phyloP scores from a whole-genome alignment of 148 eudicot species.

The Polygonum aviculare region DNA sequence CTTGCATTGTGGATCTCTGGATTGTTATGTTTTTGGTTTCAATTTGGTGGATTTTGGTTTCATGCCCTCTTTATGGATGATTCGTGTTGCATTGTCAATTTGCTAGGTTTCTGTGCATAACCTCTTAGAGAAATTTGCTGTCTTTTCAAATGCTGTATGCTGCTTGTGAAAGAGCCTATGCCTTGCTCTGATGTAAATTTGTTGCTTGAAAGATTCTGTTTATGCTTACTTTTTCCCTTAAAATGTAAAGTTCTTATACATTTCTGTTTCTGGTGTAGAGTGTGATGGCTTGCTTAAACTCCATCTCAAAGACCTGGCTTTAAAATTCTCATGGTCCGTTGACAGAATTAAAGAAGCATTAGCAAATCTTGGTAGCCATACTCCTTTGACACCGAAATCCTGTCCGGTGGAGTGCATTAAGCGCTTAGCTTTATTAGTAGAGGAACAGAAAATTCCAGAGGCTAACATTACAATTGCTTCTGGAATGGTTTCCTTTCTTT shows the following conservation, averaged over 20 bases:
- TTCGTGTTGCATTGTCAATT: not conserved
- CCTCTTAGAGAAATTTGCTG: not conserved
- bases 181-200: not conserved
- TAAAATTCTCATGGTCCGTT: conserved; percentile 83
- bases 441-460: conserved; percentile 73
- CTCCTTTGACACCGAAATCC: conserved; percentile 49
- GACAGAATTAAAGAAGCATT: conserved; percentile 49
- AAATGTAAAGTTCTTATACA: conserved; percentile 5
- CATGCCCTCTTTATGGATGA: not conserved
- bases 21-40: not conserved
- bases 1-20: not conserved
- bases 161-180: not conserved
- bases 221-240: not conserved
- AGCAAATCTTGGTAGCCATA: conserved; percentile 28
- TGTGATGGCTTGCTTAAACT: conserved; percentile 48
- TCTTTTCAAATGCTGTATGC: not conserved
- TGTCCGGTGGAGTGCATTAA: conserved; percentile 52
- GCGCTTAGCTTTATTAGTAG: conserved; percentile 45
- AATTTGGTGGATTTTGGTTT: not conserved
- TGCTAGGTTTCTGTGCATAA: not conserved
- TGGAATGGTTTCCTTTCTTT: conserved; percentile 80
- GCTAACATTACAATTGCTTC: conserved; percentile 57
- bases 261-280: conserved; percentile 25
- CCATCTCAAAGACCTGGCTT: conserved; percentile 60
- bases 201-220: not conserved